phyloP scores from a whole-genome alignment of 83 land plant species.

The Picea abies region DNA sequence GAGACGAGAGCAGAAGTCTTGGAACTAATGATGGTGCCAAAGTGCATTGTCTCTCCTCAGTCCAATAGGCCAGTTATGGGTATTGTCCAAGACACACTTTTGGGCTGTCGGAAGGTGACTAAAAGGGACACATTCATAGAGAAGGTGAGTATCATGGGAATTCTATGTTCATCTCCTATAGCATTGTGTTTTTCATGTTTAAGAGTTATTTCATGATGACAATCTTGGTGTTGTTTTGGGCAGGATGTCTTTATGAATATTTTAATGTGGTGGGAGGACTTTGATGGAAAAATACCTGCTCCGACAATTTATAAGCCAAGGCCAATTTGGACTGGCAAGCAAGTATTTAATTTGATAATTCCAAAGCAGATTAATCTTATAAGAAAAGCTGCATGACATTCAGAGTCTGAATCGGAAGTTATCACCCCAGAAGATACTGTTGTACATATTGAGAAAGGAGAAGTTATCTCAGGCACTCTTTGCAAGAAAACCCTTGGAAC shows the following conservation, averaged over 20 bases:
- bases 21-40: constrained; percentile 99
- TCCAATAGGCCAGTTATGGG: constrained; percentile 99
- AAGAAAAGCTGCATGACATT: constrained; percentile 86
- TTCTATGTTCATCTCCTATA: no score
- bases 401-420: constrained; percentile 68
- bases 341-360: constrained; percentile 92
- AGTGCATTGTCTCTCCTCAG: constrained; percentile 99
- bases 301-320: constrained; percentile 94
- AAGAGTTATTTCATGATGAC: no score
- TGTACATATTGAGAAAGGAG: constrained; percentile 95
- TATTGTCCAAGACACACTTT: constrained; percentile 96
- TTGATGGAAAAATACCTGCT: constrained; percentile 93
- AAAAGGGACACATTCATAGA: constrained; percentile 98
- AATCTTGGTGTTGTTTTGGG: neutral
- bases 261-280: constrained; percentile 99
- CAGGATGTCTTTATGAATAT: constrained; percentile 99
- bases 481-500: constrained; percentile 95
- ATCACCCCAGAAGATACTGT: constrained; percentile 92
- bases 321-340: constrained; percentile 99
- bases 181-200: no score
- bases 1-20: constrained; percentile 90
- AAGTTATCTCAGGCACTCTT: constrained; percentile 93
- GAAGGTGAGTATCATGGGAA: constrained; percentile 49
- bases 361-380: constrained; percentile 95
- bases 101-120: constrained; percentile 98